A percentile compares a stretch with the other conserved stretches of the same genome.
These are phyloP conservation scores for Candida mesenterica DNA, from an alignment of 1,139 yeast species.

Conservation along the genomic window DNA sequence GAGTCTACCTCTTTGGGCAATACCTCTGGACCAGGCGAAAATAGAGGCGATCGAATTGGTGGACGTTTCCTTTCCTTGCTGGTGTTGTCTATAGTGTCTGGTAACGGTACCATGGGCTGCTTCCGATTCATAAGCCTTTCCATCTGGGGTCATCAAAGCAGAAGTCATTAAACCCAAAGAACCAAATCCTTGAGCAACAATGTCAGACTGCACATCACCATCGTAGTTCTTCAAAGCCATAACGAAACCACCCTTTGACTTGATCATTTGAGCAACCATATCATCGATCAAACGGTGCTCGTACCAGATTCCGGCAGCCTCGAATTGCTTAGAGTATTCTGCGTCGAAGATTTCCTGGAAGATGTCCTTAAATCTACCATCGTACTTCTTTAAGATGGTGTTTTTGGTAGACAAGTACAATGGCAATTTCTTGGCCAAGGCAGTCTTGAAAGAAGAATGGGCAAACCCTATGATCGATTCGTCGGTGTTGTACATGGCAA, in stretches of 20 bases:
- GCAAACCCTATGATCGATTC: slow-evolving; percentile 90
- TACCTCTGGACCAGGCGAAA: slow-evolving; percentile 94
- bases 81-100: slow-evolving; percentile 92
- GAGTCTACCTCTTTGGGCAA: slow-evolving; percentile 85
- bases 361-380: slow-evolving; percentile 92
- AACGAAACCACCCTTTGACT: slow-evolving; percentile 90
- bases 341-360: slow-evolving; percentile 77
- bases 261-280: slow-evolving; percentile 98
- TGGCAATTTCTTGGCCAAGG: slow-evolving; percentile 72
- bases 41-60: slow-evolving; percentile 98
- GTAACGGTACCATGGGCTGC: slow-evolving; percentile 99
- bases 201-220: slow-evolving; percentile 96
- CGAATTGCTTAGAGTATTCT: slow-evolving; percentile 69
- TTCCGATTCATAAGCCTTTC: slow-evolving; percentile 91
- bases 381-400: slow-evolving; percentile 89
- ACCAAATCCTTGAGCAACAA: slow-evolving; percentile 97
- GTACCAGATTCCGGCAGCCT: slow-evolving; percentile 80
- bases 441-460: slow-evolving; percentile 85
- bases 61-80: slow-evolving; percentile 95
- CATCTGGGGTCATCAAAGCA: slow-evolving; percentile 90
- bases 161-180: slow-evolving; percentile 96
- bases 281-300: slow-evolving; percentile 96
- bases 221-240: slow-evolving; percentile 96
- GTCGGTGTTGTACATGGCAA: slow-evolving; percentile 95
- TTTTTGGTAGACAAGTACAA: slow-evolving; percentile 88